A percentile compares a stretch with the other conserved stretches of the same genome.
These are phyloP conservation scores for Monascus purpureus DNA, from an alignment of 495 filamentous ascomycete species.

Conservation along the genomic window DNA sequence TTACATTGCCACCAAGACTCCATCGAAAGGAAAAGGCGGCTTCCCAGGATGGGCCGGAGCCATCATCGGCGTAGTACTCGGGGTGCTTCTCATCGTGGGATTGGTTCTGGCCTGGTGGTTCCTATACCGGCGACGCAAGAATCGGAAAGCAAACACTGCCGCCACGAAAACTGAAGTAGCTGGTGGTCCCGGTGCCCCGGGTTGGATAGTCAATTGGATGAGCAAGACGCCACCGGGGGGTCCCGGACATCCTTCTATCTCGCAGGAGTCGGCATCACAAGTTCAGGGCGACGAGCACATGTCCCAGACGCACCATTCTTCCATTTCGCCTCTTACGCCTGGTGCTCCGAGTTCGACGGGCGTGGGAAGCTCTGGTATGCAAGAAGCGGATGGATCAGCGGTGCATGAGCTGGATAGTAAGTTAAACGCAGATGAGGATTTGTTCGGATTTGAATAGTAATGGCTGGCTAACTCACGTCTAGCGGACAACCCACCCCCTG, in stretches of 20 bases:
- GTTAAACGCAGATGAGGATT: no score
- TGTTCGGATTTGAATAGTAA: no score
- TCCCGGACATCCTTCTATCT: conserved; percentile 4
- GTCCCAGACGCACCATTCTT: no score
- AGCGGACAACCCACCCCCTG: neutral
- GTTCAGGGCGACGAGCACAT: no score
- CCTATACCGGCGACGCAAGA: conserved; percentile 37
- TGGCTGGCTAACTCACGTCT: no score
- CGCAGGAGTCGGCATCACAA: no score
- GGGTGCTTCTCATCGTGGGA: conserved; percentile 43
- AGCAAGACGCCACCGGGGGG: conserved; percentile 5
- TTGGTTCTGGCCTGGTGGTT: conserved; percentile 38
- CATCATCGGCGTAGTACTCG: conserved; percentile 52
- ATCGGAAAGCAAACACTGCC: conserved; percentile 6
- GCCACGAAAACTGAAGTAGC: neutral
- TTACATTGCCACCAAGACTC: conserved; percentile 23
- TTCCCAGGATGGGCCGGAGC: conserved; percentile 47
- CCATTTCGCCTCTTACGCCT: no score
- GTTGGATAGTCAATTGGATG: conserved; percentile 4
- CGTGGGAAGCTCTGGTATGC: neutral
- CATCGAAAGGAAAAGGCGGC: conserved; percentile 14
- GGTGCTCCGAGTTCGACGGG: neutral
- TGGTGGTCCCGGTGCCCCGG: conserved; percentile 2
- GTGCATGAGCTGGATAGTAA: conserved; percentile 1
- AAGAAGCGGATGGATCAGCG: neutral